phyloP scores from a whole-genome alignment of 208 protist species.

The Leishmania braziliensis region DNA sequence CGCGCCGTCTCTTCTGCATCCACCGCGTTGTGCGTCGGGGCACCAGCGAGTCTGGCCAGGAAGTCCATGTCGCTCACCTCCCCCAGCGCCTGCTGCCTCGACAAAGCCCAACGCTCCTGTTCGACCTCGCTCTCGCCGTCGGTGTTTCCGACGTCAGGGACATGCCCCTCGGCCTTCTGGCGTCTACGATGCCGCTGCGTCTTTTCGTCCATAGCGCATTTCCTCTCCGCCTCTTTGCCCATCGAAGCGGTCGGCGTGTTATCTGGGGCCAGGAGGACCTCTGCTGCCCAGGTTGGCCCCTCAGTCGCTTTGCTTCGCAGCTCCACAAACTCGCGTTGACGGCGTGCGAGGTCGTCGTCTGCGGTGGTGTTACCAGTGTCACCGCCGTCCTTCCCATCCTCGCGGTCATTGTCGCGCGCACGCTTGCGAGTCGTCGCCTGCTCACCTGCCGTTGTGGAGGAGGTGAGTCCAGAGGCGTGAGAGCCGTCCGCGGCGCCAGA shows the following conservation, averaged over 20 bases:
- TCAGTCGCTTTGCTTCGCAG: conserved; percentile 57
- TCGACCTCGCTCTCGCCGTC: conserved; percentile 3
- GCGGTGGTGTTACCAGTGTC: conserved; percentile 7
- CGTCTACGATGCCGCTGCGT: not conserved
- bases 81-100: conserved; percentile 67
- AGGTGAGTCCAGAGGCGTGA: not conserved
- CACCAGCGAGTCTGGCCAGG: conserved; percentile 38
- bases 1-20: conserved; percentile 1
- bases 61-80: conserved; percentile 86
- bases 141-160: not conserved
- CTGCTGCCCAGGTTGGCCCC: conserved; percentile 72
- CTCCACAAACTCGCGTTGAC: conserved; percentile 68
- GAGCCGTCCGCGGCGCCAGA: not conserved
- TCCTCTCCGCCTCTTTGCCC: not conserved
- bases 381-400: not conserved
- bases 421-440: conserved; percentile 3
- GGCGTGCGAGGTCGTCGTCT: conserved; percentile 13
- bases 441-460: not conserved
- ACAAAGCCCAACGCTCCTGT: conserved; percentile 34
- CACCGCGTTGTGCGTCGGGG: conserved; percentile 3
- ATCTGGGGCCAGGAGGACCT: conserved; percentile 59
- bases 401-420: not conserved
- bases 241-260: not conserved
- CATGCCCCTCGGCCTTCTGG: not conserved
- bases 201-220: not conserved